A percentile compares a stretch with the other conserved stretches of the same genome.
Conservation (phyloP, 192 early-diverging fungal species). For the Podila epicladia region DNA sequence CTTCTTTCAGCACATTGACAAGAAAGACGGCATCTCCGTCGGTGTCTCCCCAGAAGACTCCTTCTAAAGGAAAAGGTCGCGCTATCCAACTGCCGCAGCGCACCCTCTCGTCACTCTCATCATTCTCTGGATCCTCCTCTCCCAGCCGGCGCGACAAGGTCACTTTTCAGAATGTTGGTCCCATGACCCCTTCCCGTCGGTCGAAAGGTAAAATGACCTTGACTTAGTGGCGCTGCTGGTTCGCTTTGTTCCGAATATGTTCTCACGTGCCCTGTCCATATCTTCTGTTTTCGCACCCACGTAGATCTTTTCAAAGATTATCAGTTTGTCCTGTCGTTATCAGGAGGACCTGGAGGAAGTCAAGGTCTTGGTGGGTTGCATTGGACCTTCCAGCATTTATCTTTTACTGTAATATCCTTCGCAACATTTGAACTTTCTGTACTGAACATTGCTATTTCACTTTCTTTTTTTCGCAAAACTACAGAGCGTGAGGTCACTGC, state of each 20-base stretch:
- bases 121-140: constrained; percentile 1
- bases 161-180: not conserved
- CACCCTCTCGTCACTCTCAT: not conserved
- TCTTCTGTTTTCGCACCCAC: not conserved
- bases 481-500: not conserved
- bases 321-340: constrained; percentile 21
- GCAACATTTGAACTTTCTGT: not conserved
- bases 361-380: constrained; percentile 2
- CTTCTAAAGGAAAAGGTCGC: constrained; percentile 12
- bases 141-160: constrained; percentile 22
- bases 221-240: not conserved
- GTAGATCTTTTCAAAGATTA: constrained; percentile 30
- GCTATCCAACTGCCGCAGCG: not conserved
- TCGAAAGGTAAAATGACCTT: constrained; percentile 3
- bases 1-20: too few relatives aligned
- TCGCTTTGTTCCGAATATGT: not conserved
- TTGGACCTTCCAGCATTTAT: not conserved
- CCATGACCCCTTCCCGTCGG: constrained; percentile 16
- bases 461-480: too few relatives aligned
- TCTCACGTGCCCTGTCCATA: not conserved
- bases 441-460: too few relatives aligned
- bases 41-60: constrained; percentile 15
- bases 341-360: not conserved
- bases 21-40: not conserved
- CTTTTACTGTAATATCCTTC: not conserved